Evolutionary conservation across 2,329 filamentous ascomycete genomes (phyloP).

Genomic region (Phaeophleospora eucalypticola): DNA sequence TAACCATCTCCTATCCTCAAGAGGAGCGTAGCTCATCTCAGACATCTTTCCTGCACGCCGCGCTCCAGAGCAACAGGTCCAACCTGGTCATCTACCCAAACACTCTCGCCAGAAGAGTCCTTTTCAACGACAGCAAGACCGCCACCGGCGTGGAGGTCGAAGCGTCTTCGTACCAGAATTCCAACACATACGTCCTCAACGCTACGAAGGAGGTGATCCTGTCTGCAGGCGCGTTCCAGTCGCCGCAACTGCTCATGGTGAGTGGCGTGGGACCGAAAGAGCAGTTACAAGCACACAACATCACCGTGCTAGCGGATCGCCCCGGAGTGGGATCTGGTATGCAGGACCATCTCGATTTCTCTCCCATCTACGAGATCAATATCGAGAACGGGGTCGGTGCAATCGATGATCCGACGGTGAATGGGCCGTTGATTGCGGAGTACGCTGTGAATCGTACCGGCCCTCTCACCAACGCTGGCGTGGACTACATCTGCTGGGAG

Average conservation of each 20-base stretch:
- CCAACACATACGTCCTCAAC: background rate
- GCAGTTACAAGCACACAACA: slow-evolving; percentile 14
- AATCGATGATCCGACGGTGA: slow-evolving; percentile 1
- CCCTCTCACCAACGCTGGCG: slow-evolving; percentile 10
- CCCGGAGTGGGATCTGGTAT: slow-evolving; percentile 19
- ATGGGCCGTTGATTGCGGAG: slow-evolving; percentile 9
- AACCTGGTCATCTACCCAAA: slow-evolving; percentile 13
- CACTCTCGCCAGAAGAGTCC: slow-evolving; percentile 25
- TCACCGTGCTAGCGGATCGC: slow-evolving; percentile 16
- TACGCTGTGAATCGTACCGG: slow-evolving; percentile 17
- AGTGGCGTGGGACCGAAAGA: slow-evolving; percentile 21
- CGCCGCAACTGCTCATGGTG: slow-evolving; percentile 36
- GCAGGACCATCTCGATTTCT: slow-evolving; percentile 15
- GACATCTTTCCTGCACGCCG: slow-evolving; percentile 12
- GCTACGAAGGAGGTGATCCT: slow-evolving; percentile 43
- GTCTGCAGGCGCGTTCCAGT: slow-evolving; percentile 42
- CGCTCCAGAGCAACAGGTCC: background rate
- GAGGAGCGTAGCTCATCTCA: slow-evolving; percentile 16
- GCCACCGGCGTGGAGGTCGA: slow-evolving; percentile 25
- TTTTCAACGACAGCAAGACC: slow-evolving; percentile 28
- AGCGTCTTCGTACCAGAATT: background rate
- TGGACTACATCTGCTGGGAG: slow-evolving; percentile 17
- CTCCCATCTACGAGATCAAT: slow-evolving; percentile 10
- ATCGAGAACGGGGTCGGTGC: slow-evolving; percentile 7
- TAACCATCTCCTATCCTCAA: slow-evolving; percentile 16